Percentiles rank a stretch among this genome's conserved stretches.
Evolutionary conservation across 345 rosid genomes (phyloP).

Genomic region (Cardamine resedifolia): DNA sequence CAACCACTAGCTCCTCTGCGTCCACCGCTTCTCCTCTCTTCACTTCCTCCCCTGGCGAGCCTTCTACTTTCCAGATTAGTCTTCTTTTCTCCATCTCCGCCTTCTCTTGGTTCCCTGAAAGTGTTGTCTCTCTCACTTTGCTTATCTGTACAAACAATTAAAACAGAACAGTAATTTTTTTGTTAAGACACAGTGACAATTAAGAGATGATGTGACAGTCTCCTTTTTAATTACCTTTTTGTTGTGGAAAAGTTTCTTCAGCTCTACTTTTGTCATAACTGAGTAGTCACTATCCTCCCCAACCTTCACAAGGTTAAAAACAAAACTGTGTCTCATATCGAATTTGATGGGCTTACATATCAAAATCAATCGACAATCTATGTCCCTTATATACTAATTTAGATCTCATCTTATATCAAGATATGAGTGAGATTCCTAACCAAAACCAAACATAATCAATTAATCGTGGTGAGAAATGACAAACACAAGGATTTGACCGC

Average conservation of each 20-base stretch:
- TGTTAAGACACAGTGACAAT: conserved; percentile 5
- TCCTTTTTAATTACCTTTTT: conserved; percentile 54
- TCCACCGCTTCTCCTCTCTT: conserved; percentile 64
- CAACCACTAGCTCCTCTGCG: conserved; percentile 59
- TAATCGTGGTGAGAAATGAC: not conserved
- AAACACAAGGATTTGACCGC: no score
- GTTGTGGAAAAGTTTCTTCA: conserved; percentile 64
- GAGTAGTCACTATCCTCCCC: conserved; percentile 88
- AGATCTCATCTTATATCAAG: not conserved
- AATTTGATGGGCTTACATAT: not conserved
- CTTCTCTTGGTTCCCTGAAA: conserved; percentile 86
- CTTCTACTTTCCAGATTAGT: conserved; percentile 74
- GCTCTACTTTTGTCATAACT: conserved; percentile 66
- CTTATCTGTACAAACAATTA: conserved; percentile 47
- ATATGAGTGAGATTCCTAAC: not conserved
- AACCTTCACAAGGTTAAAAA: conserved; percentile 43
- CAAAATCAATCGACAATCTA: not conserved
- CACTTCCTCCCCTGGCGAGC: conserved; percentile 32
- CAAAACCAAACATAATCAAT: not conserved
- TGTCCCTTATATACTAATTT: not conserved
- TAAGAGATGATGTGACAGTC: not conserved
- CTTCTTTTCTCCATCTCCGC: conserved; percentile 75
- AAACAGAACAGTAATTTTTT: not conserved
- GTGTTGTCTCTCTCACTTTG: conserved; percentile 64
- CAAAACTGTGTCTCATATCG: not conserved